These are phyloP conservation scores for Lecanicillium sp. DNA, from an alignment of 2,329 filamentous ascomycete genomes.

Conservation along the genomic window DNA sequence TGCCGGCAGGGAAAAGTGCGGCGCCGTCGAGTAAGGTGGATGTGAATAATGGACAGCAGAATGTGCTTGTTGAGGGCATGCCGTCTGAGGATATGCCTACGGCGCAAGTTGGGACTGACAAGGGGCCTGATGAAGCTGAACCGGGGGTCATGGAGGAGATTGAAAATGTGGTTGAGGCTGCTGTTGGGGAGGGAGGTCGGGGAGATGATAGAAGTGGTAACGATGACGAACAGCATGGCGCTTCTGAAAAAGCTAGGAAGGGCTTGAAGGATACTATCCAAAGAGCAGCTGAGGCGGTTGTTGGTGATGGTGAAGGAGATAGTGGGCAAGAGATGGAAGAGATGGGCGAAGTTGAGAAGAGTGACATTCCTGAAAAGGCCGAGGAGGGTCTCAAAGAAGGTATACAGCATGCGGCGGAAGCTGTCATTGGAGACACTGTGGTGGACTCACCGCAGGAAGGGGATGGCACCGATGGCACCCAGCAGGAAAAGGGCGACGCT, in stretches of 20 bases:
- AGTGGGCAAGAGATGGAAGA: conserved; percentile 27
- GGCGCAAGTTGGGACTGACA: conserved; percentile 31
- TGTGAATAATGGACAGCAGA: conserved; percentile 16
- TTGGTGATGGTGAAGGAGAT: conserved; percentile 27
- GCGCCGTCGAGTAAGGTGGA: conserved; percentile 17
- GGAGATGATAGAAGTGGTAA: conserved; percentile 20
- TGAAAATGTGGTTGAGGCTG: conserved; percentile 40
- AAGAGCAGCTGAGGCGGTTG: too few species aligned
- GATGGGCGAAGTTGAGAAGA: too few species aligned
- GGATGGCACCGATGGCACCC: conserved; percentile 21
- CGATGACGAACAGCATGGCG: too few species aligned
- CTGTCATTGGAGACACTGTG: conserved; percentile 9
- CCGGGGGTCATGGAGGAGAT: conserved; percentile 41
- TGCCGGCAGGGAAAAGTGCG: conserved; percentile 22
- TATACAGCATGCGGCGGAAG: too few species aligned
- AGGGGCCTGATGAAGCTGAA: too few species aligned
- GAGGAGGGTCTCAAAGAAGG: too few species aligned
- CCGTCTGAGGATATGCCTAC: conserved; percentile 39
- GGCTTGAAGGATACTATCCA: too few species aligned
- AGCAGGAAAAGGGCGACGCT: too few species aligned
- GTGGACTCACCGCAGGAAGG: too few species aligned
- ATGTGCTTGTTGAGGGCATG: conserved; percentile 23
- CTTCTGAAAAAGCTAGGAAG: too few species aligned
- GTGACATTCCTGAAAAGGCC: too few species aligned
- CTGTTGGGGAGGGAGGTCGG: conserved; percentile 12